phyloP scores from a whole-genome alignment of 176 grass and related monocot genomes.

The Aegilops sharonensis region DNA sequence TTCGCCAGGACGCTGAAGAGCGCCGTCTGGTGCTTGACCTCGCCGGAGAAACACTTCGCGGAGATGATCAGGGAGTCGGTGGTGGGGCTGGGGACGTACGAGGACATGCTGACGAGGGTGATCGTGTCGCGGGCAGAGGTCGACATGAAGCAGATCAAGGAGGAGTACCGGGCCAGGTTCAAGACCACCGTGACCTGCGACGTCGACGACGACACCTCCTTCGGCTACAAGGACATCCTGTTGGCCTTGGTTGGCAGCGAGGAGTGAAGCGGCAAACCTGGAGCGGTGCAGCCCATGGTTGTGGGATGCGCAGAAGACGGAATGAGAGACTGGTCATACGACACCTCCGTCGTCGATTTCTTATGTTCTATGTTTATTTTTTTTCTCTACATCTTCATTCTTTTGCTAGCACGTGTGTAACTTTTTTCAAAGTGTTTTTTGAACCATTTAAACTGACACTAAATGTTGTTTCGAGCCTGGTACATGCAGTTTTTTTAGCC shows the following conservation, averaged over 20 bases:
- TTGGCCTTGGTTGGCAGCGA: constrained; percentile 51
- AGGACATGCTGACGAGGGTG: constrained; percentile 75
- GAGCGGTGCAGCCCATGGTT: no score
- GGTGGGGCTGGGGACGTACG: constrained; percentile 71
- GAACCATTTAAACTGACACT: not conserved
- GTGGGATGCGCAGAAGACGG: no score
- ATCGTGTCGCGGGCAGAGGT: constrained; percentile 70
- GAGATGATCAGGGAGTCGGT: constrained; percentile 77
- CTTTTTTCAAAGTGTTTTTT: no score
- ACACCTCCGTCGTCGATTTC: no score
- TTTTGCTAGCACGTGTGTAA: not conserved
- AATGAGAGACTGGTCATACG: no score
- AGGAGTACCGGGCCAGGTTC: constrained; percentile 60
- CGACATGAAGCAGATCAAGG: constrained; percentile 75
- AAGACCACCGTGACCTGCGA: constrained; percentile 49
- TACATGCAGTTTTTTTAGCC: not conserved
- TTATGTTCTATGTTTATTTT: no score
- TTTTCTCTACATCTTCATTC: not conserved
- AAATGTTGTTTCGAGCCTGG: not conserved
- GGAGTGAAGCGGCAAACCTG: not conserved
- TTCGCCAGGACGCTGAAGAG: constrained; percentile 48
- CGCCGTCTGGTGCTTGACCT: constrained; percentile 63
- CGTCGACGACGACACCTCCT: constrained; percentile 66
- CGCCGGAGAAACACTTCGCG: constrained; percentile 79
- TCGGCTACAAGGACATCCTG: constrained; percentile 62